Base-by-base conservation (phyloP, 202 grass and related monocot genomes). In the Alloteropsis angusta region DNA sequence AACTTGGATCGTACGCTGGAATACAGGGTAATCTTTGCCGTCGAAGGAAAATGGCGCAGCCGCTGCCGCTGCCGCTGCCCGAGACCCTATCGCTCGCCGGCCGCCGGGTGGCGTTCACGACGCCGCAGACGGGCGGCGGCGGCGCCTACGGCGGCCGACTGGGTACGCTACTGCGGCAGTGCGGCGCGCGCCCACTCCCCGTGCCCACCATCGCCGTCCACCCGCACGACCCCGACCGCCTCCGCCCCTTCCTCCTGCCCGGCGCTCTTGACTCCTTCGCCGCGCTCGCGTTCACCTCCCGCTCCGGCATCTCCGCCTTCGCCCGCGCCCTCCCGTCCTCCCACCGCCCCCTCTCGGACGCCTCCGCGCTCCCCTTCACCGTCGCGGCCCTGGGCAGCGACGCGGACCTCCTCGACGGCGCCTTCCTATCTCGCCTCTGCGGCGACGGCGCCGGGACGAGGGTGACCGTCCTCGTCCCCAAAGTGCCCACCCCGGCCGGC, bases 201-300 rank as follows among this genome's bases (percentile, higher is more conserved):
- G 56, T 94, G 54, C 87, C 91, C 19, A 94, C 94, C 46, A 85
- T 97, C 70, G 72, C 77, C 64, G 73, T 90, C 61, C 83, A 77
- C 14, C 73, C 85, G 5, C 87, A 85, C 28, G 57, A 88, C 21
- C 84, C 83, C 80, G 83, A 86, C 26, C 70, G 83, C 60, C 53
- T 90, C 78, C 85, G 76, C 39, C 92, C 87, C 60, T 92, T 81
- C 68, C 82, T 93, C 72, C 53, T 64, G 4, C 72, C 81, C 4
- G 88, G 84, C 70, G 53, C 79, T 10, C 85, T 97, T 14, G 94
- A 92, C 7, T 70, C 80, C 60, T 90, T 97, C 83, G 67, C 87
- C 42, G 91, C 75, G 19, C 18, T 94, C 28, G 91, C 83, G 6
- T 97, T 97, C 91, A 97, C 94, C 57, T 97, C 91, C 67, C 85